A percentile compares a stretch with the other conserved stretches of the same genome.
These are phyloP conservation scores for Naematelia aurantialba DNA, from an alignment of 768 basidiomycete species.

Conservation along the genomic window DNA sequence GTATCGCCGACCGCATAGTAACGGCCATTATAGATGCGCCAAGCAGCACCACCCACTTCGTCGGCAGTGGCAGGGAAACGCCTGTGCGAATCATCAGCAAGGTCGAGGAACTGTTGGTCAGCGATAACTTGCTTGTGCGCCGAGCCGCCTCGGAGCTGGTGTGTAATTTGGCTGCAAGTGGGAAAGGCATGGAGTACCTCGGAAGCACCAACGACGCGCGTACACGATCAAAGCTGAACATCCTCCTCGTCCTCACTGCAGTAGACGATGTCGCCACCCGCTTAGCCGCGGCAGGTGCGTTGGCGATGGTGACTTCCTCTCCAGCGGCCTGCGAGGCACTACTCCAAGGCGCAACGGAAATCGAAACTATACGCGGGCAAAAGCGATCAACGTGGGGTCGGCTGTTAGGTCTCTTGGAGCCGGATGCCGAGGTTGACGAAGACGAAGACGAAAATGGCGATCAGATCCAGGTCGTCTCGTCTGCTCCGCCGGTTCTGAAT, in stretches of 20 bases:
- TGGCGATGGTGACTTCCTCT: conserved; percentile 72
- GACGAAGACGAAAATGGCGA: conserved; percentile 51
- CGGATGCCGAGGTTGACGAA: too few relatives aligned
- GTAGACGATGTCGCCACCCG: conserved; percentile 80
- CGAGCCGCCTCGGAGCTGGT: conserved; percentile 85
- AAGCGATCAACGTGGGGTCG: conserved; percentile 57
- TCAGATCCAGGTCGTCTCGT: conserved; percentile 29
- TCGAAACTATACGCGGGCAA: neutral
- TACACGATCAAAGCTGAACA: conserved; percentile 58
- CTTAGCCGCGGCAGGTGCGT: conserved; percentile 82
- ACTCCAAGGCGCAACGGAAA: conserved; percentile 32
- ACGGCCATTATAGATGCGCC: conserved; percentile 13
- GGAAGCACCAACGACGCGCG: conserved; percentile 44
- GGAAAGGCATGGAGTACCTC: conserved; percentile 71
- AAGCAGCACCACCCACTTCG: neutral
- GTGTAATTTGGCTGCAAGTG: conserved; percentile 82
- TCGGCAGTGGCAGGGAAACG: conserved; percentile 54
- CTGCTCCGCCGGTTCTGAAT: conserved; percentile 25
- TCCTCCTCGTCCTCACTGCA: conserved; percentile 79
- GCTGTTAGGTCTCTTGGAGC: conserved; percentile 60
- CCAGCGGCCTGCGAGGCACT: conserved; percentile 62
- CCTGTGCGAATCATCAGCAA: conserved; percentile 59
- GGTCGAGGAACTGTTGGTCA: conserved; percentile 51
- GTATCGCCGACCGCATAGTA: conserved; percentile 66
- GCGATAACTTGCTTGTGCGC: conserved; percentile 75